These are phyloP conservation scores for Fusarium denticulatum DNA, from an alignment of 2,329 filamentous ascomycete genomes.

Conservation along the genomic window DNA sequence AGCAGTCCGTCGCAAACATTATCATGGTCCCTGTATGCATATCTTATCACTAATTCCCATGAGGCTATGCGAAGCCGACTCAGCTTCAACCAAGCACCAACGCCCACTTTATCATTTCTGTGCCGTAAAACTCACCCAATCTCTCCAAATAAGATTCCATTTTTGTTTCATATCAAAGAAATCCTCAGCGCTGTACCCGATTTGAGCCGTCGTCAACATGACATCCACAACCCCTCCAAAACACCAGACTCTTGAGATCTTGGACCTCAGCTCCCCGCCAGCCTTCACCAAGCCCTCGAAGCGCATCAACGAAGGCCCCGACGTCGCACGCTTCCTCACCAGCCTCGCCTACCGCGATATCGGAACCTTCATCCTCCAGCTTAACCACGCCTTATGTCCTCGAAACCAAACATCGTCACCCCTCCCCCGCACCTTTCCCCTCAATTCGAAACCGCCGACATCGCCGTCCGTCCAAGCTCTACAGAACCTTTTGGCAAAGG, in stretches of 20 bases:
- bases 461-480: slow-evolving; percentile 70
- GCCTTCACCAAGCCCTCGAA: slow-evolving; percentile 77
- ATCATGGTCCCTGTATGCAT: background rate
- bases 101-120: background rate
- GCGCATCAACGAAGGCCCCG: slow-evolving; percentile 83
- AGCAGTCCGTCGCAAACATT: background rate
- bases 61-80: background rate
- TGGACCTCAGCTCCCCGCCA: slow-evolving; percentile 58
- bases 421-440: slow-evolving; percentile 53
- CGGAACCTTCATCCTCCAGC: slow-evolving; percentile 85
- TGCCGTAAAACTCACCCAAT: background rate
- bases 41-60: too few relatives aligned
- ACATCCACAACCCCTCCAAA: slow-evolving; percentile 32
- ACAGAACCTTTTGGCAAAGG: slow-evolving; percentile 70
- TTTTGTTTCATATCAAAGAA: background rate
- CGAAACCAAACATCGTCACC: slow-evolving; percentile 56
- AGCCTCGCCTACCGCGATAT: slow-evolving; percentile 89
- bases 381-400: slow-evolving; percentile 88
- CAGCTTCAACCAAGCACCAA: slow-evolving; percentile 4
- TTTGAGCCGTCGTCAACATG: slow-evolving; percentile 26
- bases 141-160: background rate
- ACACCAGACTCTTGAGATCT: slow-evolving; percentile 53
- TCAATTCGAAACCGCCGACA: slow-evolving; percentile 53
- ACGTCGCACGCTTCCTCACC: slow-evolving; percentile 82
- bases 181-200: background rate